A percentile compares a stretch with the other conserved stretches of the same genome.
These are phyloP conservation scores for Pseudonectria buxi DNA, from an alignment of 2,329 filamentous ascomycete species.

Conservation along the genomic window DNA sequence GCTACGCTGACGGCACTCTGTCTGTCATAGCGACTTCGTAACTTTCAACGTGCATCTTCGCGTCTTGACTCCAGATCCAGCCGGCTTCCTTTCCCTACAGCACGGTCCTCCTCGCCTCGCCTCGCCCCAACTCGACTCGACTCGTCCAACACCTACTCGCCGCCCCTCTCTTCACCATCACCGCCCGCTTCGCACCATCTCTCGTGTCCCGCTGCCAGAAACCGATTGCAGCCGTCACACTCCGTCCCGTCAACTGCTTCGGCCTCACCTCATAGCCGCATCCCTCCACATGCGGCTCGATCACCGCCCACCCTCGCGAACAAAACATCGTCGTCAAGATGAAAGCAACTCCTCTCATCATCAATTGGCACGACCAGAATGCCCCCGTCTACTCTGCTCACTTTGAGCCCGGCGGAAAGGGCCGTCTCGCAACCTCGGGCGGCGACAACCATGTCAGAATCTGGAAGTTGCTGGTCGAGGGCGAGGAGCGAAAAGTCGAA, in stretches of 20 bases:
- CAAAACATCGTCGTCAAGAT: constrained; percentile 46
- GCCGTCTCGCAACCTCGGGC: constrained; percentile 84
- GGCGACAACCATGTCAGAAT: constrained; percentile 95
- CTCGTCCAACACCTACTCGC: not conserved
- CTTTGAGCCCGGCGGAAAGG: constrained; percentile 89
- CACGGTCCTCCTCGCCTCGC: not conserved
- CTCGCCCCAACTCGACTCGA: not conserved
- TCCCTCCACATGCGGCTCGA: constrained; percentile 25
- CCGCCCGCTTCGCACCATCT: constrained; percentile 5
- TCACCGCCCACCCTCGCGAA: constrained; percentile 18
- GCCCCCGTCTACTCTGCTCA: constrained; percentile 95
- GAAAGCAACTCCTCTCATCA: constrained; percentile 94
- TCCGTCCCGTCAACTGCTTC: constrained; percentile 2
- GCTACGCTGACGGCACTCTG: too few species aligned
- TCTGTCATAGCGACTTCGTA: too few species aligned
- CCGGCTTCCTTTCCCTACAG: too few species aligned
- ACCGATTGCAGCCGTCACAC: constrained; percentile 1
- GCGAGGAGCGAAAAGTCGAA: constrained; percentile 80
- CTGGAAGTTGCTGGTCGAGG: constrained; percentile 82
- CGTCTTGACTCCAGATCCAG: too few species aligned
- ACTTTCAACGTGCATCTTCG: too few species aligned
- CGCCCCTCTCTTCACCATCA: not conserved
- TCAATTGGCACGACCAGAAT: constrained; percentile 98
- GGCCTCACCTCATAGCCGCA: constrained; percentile 9
- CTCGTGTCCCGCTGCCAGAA: constrained; percentile 4